Conservation (phyloP, 2,329 filamentous ascomycete genomes). For the Botryotinia calthae region DNA sequence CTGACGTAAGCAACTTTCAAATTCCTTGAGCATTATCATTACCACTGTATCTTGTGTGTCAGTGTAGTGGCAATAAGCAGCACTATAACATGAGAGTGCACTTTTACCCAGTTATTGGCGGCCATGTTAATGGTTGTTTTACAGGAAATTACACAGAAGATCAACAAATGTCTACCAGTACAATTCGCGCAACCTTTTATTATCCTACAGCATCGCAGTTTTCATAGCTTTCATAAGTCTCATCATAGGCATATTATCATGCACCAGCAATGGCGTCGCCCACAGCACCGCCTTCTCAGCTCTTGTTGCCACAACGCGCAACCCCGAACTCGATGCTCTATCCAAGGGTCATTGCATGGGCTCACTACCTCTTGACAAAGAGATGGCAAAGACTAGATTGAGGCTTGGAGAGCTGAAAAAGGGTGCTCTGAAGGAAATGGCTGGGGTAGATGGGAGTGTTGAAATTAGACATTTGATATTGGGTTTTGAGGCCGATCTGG, state of each 20-base stretch:
- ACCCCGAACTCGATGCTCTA: slow-evolving; percentile 12
- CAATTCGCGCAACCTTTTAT: background rate
- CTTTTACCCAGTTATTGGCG: background rate
- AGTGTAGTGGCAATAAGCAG: background rate
- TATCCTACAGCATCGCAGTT: slow-evolving; percentile 12
- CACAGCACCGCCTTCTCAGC: slow-evolving; percentile 24
- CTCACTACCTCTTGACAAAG: background rate
- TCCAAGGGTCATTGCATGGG: slow-evolving; percentile 13
- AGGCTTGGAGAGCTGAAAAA: background rate
- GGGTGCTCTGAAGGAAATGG: background rate
- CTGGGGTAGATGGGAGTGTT: background rate
- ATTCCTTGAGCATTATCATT: no score
- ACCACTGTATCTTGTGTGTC: background rate
- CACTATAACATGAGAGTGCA: background rate
- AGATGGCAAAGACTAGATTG: background rate
- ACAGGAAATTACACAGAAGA: background rate
- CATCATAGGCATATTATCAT: background rate
- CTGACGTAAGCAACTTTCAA: background rate
- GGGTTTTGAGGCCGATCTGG: background rate
- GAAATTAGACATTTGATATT: background rate
- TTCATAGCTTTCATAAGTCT: background rate
- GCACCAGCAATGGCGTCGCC: slow-evolving; percentile 20
- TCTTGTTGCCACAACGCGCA: slow-evolving; percentile 22
- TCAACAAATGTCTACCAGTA: slow-evolving; percentile 12
- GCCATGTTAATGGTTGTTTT: no score